Base-by-base conservation (phyloP, 441 rosid species). In the Erodium texanum region DNA sequence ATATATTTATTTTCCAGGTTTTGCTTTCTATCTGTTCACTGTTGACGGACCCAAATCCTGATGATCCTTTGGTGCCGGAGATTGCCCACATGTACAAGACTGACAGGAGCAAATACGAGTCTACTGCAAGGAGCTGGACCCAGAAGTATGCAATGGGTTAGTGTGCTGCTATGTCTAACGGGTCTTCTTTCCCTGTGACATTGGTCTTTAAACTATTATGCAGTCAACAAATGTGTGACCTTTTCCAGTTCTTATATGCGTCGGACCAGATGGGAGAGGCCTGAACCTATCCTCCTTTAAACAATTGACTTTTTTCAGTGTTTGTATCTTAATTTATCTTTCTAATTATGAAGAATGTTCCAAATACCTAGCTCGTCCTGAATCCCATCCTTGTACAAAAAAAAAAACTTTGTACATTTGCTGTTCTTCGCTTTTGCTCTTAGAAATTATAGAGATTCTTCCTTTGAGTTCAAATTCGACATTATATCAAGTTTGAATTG, bases 1-100 rank as follows among this genome's bases (percentile, higher is more conserved):
- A 36, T 20, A 52, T 58, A 6, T 52, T 29, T 29, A 14, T 45
- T 45, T 16, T 62, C 0, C 65, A 84, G 87, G 87, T 82, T 32
- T 64, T 84, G 82, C 87, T 82, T 27, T 84, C 87, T 7, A 84
- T 84, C 52, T 84, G 87, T 72, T 84, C 87, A 22, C 73, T 84
- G 74, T 70, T 84, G 52, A 82, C 84, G 3, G 87, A 84, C 62
- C 87, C 85, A 19, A 82, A 84, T 67, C 87, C 87, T 9, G 87
- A 84, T 72, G 85, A 84, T 54, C 85, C 87, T 1, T 68, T 84
- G 84, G 85, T 82, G 68, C 84, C 84, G 0, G 86, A 82, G 74
- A 82, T 82, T 74, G 86, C 88, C 12, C 86, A 84, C 78, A 84
- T 84, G 88, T 84, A 84, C 74, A 84, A 82, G 77, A 77, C 88